Evolutionary conservation across 768 basidiomycete genomes (phyloP).

Genomic region (Suillus brevipes): DNA sequence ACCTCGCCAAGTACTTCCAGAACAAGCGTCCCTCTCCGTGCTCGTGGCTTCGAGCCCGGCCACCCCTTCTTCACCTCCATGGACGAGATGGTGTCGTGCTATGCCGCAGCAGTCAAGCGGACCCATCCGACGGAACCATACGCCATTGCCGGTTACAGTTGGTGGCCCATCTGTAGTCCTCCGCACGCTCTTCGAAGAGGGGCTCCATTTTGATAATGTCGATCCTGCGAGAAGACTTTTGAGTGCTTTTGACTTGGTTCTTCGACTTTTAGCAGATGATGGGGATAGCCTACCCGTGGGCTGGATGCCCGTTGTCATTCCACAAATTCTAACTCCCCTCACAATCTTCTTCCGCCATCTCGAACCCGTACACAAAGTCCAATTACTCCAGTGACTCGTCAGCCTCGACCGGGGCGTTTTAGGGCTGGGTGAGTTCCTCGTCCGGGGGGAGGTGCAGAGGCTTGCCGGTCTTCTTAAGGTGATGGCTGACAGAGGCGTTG

Average conservation of each 20-base stretch:
- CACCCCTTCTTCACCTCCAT: too few species aligned
- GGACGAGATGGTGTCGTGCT: too few species aligned
- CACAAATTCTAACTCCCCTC: conserved; percentile 55
- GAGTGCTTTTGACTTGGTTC: conserved; percentile 58
- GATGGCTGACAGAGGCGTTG: conserved; percentile 31
- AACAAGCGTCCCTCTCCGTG: too few species aligned
- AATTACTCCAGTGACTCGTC: conserved; percentile 54
- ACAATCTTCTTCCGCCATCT: conserved; percentile 55
- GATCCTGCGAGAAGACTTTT: conserved; percentile 61
- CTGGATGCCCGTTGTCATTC: conserved; percentile 59
- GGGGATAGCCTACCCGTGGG: conserved; percentile 17
- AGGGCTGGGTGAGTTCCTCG: conserved; percentile 50
- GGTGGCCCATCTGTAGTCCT: conserved; percentile 54
- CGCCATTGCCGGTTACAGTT: too few species aligned
- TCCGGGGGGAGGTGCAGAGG: conserved; percentile 54
- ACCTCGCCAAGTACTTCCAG: too few species aligned
- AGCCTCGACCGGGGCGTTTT: conserved; percentile 52
- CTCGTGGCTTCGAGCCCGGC: too few species aligned
- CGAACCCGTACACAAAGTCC: conserved; percentile 53
- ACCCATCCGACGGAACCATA: too few species aligned
- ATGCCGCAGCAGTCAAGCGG: too few species aligned
- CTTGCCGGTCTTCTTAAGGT: neutral
- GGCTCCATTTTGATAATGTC: conserved; percentile 34
- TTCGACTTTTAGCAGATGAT: conserved; percentile 52
- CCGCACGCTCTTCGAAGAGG: conserved; percentile 54